phyloP scores from a whole-genome alignment of 1,139 yeast species.

The Yamadazyma spencermartinsiae region DNA sequence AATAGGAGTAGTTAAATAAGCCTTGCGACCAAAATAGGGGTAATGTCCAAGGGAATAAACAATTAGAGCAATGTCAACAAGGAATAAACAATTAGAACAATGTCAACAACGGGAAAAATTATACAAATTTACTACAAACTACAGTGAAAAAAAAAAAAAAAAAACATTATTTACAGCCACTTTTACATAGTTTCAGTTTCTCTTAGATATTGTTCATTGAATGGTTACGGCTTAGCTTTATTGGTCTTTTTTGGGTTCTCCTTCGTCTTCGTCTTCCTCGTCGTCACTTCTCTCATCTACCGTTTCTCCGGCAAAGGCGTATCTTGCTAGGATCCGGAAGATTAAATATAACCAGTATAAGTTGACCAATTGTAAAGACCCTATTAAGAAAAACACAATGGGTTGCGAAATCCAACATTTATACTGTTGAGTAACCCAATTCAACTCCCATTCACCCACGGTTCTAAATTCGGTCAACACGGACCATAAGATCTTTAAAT shows the following conservation, averaged over 20 bases:
- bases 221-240: too few relatives aligned
- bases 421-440: constrained; percentile 92
- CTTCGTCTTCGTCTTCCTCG: constrained; percentile 57
- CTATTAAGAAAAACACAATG: constrained; percentile 75
- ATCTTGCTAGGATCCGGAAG: constrained; percentile 70
- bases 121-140: too few relatives aligned
- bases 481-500: constrained; percentile 80
- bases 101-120: too few relatives aligned
- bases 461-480: constrained; percentile 83
- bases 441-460: constrained; percentile 76
- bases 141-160: too few relatives aligned
- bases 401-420: constrained; percentile 95
- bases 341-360: constrained; percentile 85
- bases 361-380: constrained; percentile 83
- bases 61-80: too few relatives aligned
- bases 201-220: too few relatives aligned
- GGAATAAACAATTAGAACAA: too few relatives aligned
- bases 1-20: too few relatives aligned
- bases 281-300: constrained; percentile 91
- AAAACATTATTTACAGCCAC: too few relatives aligned
- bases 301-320: constrained; percentile 55
- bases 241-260: neutral
- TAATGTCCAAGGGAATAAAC: neutral
- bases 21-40: neutral
- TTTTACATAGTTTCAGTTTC: too few relatives aligned